Percentiles rank a stretch among this genome's conserved stretches.
Conservation (phyloP, 176 grass and related monocot species). For the Melocanna baccifera region DNA sequence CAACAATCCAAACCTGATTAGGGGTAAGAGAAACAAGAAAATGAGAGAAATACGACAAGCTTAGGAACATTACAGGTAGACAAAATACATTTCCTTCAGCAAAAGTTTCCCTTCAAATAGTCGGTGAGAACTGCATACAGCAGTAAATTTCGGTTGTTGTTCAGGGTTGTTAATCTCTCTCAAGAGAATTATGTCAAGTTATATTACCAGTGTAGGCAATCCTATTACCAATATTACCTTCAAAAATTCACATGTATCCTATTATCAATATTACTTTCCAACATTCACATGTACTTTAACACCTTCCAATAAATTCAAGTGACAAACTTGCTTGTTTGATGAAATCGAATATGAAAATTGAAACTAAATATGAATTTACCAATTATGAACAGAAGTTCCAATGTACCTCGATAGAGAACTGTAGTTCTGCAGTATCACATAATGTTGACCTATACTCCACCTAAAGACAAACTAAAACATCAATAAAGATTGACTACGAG, state of each 20-base stretch:
- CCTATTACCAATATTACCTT: background rate
- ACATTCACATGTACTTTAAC: background rate
- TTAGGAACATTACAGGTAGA: background rate
- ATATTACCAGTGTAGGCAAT: background rate
- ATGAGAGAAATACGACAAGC: background rate
- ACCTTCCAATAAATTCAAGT: background rate
- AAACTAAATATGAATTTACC: background rate
- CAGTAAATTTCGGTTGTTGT: background rate
- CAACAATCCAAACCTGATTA: constrained; percentile 85
- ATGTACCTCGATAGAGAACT: constrained; percentile 84
- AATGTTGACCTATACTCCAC: constrained; percentile 73
- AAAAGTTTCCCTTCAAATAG: background rate
- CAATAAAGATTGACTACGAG: constrained; percentile 12
- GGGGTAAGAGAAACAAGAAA: background rate
- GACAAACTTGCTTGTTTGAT: background rate
- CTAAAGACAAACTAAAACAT: constrained; percentile 47
- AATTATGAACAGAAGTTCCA: background rate
- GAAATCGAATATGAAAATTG: background rate
- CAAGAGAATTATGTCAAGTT: background rate
- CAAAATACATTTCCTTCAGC: background rate
- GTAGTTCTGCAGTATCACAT: constrained; percentile 65
- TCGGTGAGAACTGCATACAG: background rate
- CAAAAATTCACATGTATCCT: background rate
- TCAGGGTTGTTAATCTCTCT: background rate
- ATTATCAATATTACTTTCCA: background rate